Evolutionary conservation across 2,329 filamentous ascomycete species (phyloP), one percentile per base, ranked within the genome.

Genomic region (Xylaria sp.): DNA sequence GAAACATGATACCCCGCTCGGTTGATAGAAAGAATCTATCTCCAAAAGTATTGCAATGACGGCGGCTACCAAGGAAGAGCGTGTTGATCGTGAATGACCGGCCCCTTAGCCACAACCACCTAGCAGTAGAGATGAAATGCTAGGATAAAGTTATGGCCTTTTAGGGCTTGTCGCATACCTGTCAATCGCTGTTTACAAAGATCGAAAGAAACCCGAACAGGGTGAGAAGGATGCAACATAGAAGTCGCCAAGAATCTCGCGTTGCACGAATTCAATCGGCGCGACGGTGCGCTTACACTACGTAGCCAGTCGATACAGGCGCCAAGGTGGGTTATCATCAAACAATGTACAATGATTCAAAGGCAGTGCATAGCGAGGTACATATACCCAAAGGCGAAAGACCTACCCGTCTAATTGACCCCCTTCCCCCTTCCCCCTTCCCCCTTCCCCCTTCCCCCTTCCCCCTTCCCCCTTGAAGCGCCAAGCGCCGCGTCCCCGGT

Each of bases 401-500:
- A 2, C 6, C 18, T 48, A 10, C 8, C 5, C 15, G 51, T 34
- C 51, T 10, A 54, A 3, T 37, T 13, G 18, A 9, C 63, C 31
- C 41, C 46, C 20, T 25, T 3, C 23, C 23, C 41, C 46, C 46
- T 28, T 25, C 23, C 23, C 23, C 41, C 46, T 28, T 54, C n/a
- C n/a, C n/a, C n/a, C n/a, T n/a, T n/a, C n/a, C n/a, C n/a, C n/a
- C n/a, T n/a, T n/a, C n/a, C n/a, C n/a, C n/a, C n/a, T n/a, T n/a
- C n/a, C n/a, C n/a, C 41, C 46, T 28, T 25, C 23, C 23, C 23
- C 41, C 46, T 28, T 54, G 37, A 48, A 66, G 63, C 57, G 63
- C 63, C 63, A 66, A 66, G 63, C 63, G 63, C 63, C 48, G 63
- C 63, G 48, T 50, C 39, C 50, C 56, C 41, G 13, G 50, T 12